A percentile compares a stretch with the other conserved stretches of the same genome.
phyloP scores from a whole-genome alignment of 2,329 filamentous ascomycete species.

The Colletotrichum abscissum region DNA sequence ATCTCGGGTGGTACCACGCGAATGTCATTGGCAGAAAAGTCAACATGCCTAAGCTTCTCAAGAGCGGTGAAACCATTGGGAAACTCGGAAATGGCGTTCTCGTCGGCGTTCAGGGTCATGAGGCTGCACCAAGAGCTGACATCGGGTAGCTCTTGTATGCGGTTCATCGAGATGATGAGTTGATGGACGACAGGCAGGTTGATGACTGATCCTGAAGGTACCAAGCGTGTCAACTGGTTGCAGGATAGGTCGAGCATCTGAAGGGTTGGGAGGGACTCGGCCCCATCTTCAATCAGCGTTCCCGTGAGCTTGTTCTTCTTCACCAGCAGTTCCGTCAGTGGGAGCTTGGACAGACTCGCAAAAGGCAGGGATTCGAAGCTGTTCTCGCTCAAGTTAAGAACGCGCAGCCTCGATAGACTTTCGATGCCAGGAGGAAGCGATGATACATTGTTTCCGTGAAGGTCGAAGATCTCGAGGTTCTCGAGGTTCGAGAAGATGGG shows the following conservation, averaged over 20 bases:
- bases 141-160: conserved; percentile 78
- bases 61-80: conserved; percentile 80
- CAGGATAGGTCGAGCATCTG: conserved; percentile 82
- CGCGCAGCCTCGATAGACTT: conserved; percentile 75
- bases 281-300: conserved; percentile 73
- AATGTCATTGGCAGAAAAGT: conserved; percentile 89
- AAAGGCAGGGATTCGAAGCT: conserved; percentile 78
- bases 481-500: conserved; percentile 70
- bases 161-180: conserved; percentile 84
- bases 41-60: conserved; percentile 76
- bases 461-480: conserved; percentile 82
- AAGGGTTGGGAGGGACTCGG: conserved; percentile 70
- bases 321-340: conserved; percentile 78
- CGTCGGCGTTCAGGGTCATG: conserved; percentile 79
- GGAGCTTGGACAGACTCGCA: conserved; percentile 72
- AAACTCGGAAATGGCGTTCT: conserved; percentile 82
- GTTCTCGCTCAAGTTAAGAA: conserved; percentile 86
- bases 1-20: conserved; percentile 80
- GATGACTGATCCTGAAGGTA: conserved; percentile 58
- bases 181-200: conserved; percentile 78
- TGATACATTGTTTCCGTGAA: conserved; percentile 83
- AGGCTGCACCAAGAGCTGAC: conserved; percentile 80
- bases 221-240: conserved; percentile 75
- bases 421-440: conserved; percentile 75
- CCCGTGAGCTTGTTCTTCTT: conserved; percentile 84